These are phyloP conservation scores for Penicillium canescens DNA, from an alignment of 495 filamentous ascomycete genomes.

Conservation along the genomic window DNA sequence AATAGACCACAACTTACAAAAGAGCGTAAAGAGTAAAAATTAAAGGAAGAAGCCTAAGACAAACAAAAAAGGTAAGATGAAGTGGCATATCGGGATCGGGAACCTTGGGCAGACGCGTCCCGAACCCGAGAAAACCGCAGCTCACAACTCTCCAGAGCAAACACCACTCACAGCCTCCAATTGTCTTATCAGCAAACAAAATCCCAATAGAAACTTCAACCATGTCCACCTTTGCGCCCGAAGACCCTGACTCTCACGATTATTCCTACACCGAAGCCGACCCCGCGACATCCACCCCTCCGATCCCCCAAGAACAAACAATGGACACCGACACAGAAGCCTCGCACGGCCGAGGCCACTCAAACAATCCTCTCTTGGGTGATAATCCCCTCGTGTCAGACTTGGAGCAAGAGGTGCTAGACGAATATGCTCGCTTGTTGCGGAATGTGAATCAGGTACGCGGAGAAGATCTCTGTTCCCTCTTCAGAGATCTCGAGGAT, in stretches of 20 bases:
- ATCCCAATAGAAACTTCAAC: not conserved
- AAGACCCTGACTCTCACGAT: slow-evolving; percentile 20
- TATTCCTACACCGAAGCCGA: slow-evolving; percentile 23
- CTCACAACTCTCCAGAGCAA: too few species aligned
- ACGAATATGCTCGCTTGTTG: slow-evolving; percentile 85
- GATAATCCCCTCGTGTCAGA: slow-evolving; percentile 54
- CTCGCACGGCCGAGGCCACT: slow-evolving; percentile 14
- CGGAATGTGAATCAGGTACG: slow-evolving; percentile 88
- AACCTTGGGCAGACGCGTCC: too few species aligned
- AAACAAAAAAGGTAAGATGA: too few species aligned
- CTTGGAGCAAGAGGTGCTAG: slow-evolving; percentile 89
- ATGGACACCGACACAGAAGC: slow-evolving; percentile 18
- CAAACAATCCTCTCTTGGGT: slow-evolving; percentile 43
- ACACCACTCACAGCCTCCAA: too few species aligned
- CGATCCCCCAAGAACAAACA: slow-evolving; percentile 15
- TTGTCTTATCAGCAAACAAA: too few species aligned
- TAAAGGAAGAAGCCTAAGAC: too few species aligned
- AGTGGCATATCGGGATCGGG: too few species aligned
- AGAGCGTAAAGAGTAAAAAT: too few species aligned
- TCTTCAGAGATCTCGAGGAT: too few species aligned
- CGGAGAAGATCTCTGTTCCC: not conserved
- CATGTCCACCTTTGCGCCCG: slow-evolving; percentile 28
- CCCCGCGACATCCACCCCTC: slow-evolving; percentile 24
- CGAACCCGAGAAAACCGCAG: too few species aligned
- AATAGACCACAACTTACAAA: too few species aligned